Evolutionary conservation across 257 asterid species (phyloP), one percentile per base, ranked within the genome.

Genomic region (Gentiana straminea): DNA sequence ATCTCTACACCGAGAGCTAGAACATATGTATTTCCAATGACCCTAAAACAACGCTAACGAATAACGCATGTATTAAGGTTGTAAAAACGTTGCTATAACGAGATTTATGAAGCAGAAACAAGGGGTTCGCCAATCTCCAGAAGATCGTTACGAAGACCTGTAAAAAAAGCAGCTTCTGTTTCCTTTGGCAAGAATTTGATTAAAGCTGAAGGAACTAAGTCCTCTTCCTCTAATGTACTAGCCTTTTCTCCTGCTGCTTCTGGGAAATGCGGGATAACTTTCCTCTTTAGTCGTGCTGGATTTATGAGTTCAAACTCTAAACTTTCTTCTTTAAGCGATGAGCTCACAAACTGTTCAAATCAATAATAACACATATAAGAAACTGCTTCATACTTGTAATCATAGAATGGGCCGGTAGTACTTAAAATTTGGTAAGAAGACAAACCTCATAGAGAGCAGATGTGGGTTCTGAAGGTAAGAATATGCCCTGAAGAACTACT

Each of bases 121-220:
- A 88, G 88, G 58, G 94, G 94, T 65, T 88, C 94, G 4, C 80
- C 81, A 62, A 79, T 73, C 65, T 75, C 77, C 44, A 88, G 91
- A 57, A 92, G 95, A 44, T 85, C 94, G 24, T 85, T 84, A 35
- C 83, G 49, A 33, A 85, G 86, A 52, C 97, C 94, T 0, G 99
- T 92, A 52, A 92, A 85, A 50, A 88, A 89, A 37, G 64, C 58
- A 3, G 82, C 71, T 4, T 80, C 97, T 5, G 86, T 78, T 73
- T 92, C 97, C 13, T 79, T 71, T 13, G 95, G 95, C 61, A 64
- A 80, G 75, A 77, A 92, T 75, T 92, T 92, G 64, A 85, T 67
- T 3, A 92, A 86, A 34, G 92, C 95, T n/a, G 94, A 61, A 54
- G 97, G 99, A 41, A 92, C 88, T 73, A 92, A 72, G 79, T 86